These are phyloP conservation scores for Sporothrix euskadiensis DNA, from an alignment of 2,329 filamentous ascomycete species.

Conservation along the genomic window DNA sequence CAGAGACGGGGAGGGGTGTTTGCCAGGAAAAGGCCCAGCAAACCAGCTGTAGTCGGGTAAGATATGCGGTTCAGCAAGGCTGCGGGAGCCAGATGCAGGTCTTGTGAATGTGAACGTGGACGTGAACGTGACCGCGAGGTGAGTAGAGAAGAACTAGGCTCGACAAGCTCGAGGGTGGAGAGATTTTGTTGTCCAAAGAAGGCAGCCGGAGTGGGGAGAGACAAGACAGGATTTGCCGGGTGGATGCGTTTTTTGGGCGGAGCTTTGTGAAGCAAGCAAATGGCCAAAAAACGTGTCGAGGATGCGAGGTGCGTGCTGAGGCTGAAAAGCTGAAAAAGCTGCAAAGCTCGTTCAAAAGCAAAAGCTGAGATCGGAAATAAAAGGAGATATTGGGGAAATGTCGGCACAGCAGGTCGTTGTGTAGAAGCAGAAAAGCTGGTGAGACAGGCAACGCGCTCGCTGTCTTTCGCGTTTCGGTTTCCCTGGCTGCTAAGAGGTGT, in stretches of 20 bases:
- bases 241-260: conserved; percentile 10
- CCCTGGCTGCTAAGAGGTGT: background rate
- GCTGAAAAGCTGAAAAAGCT: background rate
- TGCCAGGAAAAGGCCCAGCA: conserved; percentile 26
- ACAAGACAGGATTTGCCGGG: conserved; percentile 21
- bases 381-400: background rate
- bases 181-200: conserved; percentile 19
- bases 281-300: background rate
- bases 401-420: background rate
- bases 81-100: background rate
- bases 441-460: conserved; percentile 26
- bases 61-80: background rate
- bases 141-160: background rate
- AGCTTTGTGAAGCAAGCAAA: conserved; percentile 16
- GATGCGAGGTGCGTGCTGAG: background rate
- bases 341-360: background rate
- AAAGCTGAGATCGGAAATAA: background rate
- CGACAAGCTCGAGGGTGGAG: conserved; percentile 16
- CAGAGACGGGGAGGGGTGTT: background rate
- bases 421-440: background rate
- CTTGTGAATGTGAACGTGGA: background rate
- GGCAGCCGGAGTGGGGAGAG: conserved; percentile 21
- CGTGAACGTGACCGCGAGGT: background rate
- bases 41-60: conserved; percentile 1
- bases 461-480: conserved; percentile 27